Evolutionary conservation across 2,329 filamentous ascomycete species (phyloP).

Genomic region (Grosmannia penicillata): DNA sequence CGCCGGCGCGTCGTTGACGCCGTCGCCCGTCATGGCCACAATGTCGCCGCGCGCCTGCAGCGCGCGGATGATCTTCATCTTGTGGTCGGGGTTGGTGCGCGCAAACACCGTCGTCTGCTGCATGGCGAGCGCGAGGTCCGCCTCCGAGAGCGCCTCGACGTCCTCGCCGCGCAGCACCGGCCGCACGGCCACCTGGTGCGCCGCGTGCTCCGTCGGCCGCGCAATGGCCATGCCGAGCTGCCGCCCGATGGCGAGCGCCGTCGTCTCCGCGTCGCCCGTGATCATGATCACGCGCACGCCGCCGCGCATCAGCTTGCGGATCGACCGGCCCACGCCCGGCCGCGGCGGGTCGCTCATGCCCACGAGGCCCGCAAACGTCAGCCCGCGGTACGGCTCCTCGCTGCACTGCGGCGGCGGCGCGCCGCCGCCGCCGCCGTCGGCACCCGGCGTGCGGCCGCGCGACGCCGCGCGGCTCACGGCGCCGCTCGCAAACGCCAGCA

Average conservation of each 20-base stretch:
- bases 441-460: no score
- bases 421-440: slow-evolving; percentile 22
- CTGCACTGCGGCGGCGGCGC: slow-evolving; percentile 24
- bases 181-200: slow-evolving; percentile 44
- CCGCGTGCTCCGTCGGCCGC: slow-evolving; percentile 32
- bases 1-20: slow-evolving; percentile 93
- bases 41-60: slow-evolving; percentile 89
- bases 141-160: slow-evolving; percentile 80
- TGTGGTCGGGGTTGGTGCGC: slow-evolving; percentile 91
- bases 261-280: slow-evolving; percentile 90
- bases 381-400: slow-evolving; percentile 65
- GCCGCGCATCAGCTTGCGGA: slow-evolving; percentile 78
- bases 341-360: slow-evolving; percentile 96
- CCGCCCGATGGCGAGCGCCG: slow-evolving; percentile 81
- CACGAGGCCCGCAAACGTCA: slow-evolving; percentile 83
- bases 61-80: slow-evolving; percentile 89
- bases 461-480: slow-evolving; percentile 31
- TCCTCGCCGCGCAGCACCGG: slow-evolving; percentile 79
- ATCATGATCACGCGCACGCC: slow-evolving; percentile 99
- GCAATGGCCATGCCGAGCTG: slow-evolving; percentile 88
- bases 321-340: slow-evolving; percentile 77
- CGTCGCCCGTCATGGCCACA: slow-evolving; percentile 97
- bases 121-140: slow-evolving; percentile 72
- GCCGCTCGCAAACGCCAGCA: slow-evolving; percentile 88
- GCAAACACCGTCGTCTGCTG: slow-evolving; percentile 87